Evolutionary conservation across 1,284 basidiomycete species (phyloP), one percentile per base, ranked within the genome.

Genomic region (Naganishia cerealis): DNA sequence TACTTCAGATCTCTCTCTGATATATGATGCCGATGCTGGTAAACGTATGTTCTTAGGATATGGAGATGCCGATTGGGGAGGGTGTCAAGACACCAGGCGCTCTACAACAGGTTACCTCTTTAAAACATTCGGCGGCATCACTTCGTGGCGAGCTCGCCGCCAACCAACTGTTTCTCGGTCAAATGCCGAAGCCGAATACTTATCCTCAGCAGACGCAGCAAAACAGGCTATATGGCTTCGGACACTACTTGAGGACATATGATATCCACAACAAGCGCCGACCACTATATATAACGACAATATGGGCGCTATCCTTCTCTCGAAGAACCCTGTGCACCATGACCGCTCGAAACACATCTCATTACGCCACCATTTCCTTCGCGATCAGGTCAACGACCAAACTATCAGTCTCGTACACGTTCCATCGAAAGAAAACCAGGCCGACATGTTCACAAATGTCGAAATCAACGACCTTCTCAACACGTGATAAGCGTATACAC

Each of bases 221-320:
- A 38, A 52, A 29, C 58, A 72, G 48, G 66, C 59, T 16, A 18
- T 70, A 39, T 72, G 58, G 57, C 56, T 70, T 24, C 68, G 71
- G 3, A 26, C 29, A 9, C 70, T 74, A 79, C 29, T 80, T 73
- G 2, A 83, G 82, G 29, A 85, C 76, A 70, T 82, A 81, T 73
- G 48, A 78, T 72, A 9, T 81, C 80, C 38, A 48, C 50, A n/a
- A n/a, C n/a, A n/a, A n/a, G 61, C 40, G 3, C 15, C 13, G 10
- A 71, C 69, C 13, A 33, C 70, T 29, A 69, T 78, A n/a, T 68
- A 66, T 39, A 70, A 71, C 38, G 74, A 79, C 69, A 79, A 79
- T 58, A 62, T 72, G 29, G 70, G 55, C 0, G 70, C 75, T 13
- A 55, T 75, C 21, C 50, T 66, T 12, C 69, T 78, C 9, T 57